Conservation (phyloP, 192 early-diverging fungal species). For the Backusella morwellensis region DNA sequence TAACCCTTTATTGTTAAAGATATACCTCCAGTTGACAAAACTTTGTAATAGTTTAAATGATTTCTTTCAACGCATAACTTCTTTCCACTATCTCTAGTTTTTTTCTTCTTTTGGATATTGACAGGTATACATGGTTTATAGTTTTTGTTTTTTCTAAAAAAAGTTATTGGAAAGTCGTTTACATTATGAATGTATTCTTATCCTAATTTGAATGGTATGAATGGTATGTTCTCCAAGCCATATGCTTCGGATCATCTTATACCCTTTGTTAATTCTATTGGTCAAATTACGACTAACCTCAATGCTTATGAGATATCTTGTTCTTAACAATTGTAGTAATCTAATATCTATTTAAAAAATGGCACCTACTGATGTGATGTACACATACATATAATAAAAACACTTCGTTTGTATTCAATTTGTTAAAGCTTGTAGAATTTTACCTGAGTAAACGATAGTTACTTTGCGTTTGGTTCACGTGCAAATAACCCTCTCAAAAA, state of each 20-base stretch:
- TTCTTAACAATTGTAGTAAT: background rate
- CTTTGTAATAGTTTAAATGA: background rate
- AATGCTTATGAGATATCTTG: background rate
- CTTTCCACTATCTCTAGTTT: background rate
- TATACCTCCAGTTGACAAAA: background rate
- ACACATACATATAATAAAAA: too few relatives aligned
- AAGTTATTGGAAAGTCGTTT: background rate
- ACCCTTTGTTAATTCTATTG: background rate
- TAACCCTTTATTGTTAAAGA: background rate
- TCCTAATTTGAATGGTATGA: background rate
- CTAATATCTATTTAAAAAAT: too few relatives aligned
- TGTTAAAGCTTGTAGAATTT: too few relatives aligned
- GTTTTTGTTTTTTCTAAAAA: background rate
- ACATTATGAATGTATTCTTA: background rate
- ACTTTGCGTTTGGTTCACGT: too few relatives aligned
- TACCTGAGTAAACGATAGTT: too few relatives aligned
- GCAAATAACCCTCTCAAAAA: too few relatives aligned
- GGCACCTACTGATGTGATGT: too few relatives aligned
- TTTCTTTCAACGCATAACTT: background rate
- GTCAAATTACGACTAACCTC: background rate
- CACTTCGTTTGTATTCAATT: too few relatives aligned
- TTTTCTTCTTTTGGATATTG: background rate
- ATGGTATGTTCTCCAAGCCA: too few relatives aligned
- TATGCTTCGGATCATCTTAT: background rate
- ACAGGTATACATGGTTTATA: background rate